Conservation (phyloP, 140 eudicot genomes). For the Flaveria floridana region DNA sequence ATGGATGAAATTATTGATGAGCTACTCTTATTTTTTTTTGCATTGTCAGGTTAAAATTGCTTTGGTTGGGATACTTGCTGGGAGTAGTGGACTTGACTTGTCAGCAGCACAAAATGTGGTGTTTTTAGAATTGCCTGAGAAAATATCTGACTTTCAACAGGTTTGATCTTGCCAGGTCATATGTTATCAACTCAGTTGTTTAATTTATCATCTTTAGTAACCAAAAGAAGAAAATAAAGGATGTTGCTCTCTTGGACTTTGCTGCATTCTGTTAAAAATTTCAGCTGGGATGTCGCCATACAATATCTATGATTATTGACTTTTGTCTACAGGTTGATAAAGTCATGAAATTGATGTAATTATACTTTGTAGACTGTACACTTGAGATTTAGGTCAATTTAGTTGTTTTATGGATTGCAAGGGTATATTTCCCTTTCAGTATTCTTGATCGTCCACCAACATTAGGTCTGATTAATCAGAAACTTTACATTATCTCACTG, state of each 20-base stretch:
- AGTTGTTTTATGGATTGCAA: neutral
- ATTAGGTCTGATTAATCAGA: neutral
- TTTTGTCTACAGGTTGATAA: neutral
- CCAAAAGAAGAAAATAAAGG: conserved; percentile 21
- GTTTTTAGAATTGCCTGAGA: conserved; percentile 84
- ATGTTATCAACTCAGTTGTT: neutral
- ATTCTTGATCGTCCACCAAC: neutral
- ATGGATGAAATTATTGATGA: neutral
- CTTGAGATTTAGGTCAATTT: conserved; percentile 1
- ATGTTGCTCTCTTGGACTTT: conserved; percentile 19
- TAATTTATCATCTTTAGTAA: neutral
- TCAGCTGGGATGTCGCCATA: neutral
- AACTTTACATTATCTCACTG: neutral
- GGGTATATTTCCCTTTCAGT: neutral
- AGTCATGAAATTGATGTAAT: neutral
- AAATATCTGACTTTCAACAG: conserved; percentile 66
- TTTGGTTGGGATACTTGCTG: conserved; percentile 83
- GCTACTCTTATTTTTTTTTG: neutral
- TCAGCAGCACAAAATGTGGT: conserved; percentile 85
- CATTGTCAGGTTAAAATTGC: conserved; percentile 82
- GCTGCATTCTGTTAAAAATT: neutral
- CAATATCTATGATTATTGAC: conserved; percentile 11
- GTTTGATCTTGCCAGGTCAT: conserved; percentile 34
- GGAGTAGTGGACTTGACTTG: conserved; percentile 82
- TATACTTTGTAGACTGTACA: neutral